Conservation (phyloP, 2,329 filamentous ascomycete genomes). For the Cytospora chrysosperma region DNA sequence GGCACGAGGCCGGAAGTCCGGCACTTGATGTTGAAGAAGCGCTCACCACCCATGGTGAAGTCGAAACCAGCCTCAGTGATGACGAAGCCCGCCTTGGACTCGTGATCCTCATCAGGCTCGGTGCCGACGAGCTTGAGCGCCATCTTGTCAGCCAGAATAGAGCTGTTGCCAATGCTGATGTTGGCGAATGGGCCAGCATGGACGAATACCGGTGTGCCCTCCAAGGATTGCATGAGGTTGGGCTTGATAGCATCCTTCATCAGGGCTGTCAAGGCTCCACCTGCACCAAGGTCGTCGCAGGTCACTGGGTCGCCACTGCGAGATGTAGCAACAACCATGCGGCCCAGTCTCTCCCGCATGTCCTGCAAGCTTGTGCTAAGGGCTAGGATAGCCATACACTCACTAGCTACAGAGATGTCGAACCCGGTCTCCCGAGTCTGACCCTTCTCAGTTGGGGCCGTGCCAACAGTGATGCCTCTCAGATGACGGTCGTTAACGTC, state of each 20-base stretch:
- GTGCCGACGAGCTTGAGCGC: conserved; percentile 95
- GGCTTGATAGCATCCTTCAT: conserved; percentile 99
- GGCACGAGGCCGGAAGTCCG: conserved; percentile 88
- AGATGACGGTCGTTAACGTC: conserved; percentile 97
- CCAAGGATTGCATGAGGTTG: conserved; percentile 96
- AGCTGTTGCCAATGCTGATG: conserved; percentile 96
- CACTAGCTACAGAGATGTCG: conserved; percentile 95
- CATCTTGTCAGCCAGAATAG: conserved; percentile 90
- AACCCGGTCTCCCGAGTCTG: conserved; percentile 87
- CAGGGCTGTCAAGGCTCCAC: conserved; percentile 86
- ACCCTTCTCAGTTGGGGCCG: conserved; percentile 87
- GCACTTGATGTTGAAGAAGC: conserved; percentile 99
- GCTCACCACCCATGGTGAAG: conserved; percentile 99
- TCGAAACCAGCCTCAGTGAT: conserved; percentile 98
- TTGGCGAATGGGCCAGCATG: conserved; percentile 98
- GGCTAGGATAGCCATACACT: conserved; percentile 97
- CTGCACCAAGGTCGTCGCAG: conserved; percentile 91
- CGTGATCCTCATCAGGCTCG: conserved; percentile 83
- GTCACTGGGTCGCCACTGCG: conserved; percentile 85
- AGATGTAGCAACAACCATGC: conserved; percentile 93
- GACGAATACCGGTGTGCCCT: conserved; percentile 96
- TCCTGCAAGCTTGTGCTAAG: conserved; percentile 84
- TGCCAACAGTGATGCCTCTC: conserved; percentile 83
- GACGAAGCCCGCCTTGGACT: conserved; percentile 83
- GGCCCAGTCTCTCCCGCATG: conserved; percentile 88